Evolutionary conservation across 129 eudicot species (phyloP).

Genomic region (Artemisia annua): DNA sequence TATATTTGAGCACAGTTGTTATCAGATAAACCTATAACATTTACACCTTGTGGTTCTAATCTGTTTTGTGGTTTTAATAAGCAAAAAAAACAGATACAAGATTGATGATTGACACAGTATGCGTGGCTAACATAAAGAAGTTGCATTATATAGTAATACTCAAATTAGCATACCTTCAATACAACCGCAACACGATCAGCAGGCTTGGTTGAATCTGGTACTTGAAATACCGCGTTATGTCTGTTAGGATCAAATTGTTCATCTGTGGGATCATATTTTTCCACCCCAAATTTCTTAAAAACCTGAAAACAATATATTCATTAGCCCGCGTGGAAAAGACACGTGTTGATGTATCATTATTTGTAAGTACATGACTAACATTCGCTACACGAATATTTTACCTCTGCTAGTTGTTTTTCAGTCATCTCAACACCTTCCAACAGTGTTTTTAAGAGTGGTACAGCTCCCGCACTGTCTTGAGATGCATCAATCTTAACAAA

Average conservation of each 20-base stretch:
- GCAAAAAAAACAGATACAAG: not conserved
- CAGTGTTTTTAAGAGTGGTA: constrained; percentile 68
- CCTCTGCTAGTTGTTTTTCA: constrained; percentile 80
- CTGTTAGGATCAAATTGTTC: constrained; percentile 80
- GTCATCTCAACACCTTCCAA: constrained; percentile 97
- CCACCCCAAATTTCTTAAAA: constrained; percentile 69
- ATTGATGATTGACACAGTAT: not conserved
- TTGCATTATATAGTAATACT: not conserved
- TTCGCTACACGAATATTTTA: constrained; percentile 14
- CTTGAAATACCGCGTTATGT: constrained; percentile 79
- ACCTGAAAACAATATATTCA: constrained; percentile 45
- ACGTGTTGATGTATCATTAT: not conserved
- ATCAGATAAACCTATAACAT: too few relatives aligned
- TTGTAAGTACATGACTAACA: not conserved
- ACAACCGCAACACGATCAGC: constrained; percentile 70
- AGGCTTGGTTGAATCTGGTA: constrained; percentile 70
- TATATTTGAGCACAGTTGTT: too few relatives aligned
- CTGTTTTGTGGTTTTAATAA: not conserved
- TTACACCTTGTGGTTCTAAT: not conserved
- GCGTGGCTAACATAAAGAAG: not conserved
- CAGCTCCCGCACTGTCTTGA: constrained; percentile 66
- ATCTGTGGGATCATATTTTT: constrained; percentile 65
- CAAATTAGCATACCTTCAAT: constrained; percentile 54
- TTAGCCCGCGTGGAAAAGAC: not conserved
- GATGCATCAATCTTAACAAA: constrained; percentile 63